These are phyloP conservation scores for Xylaria nigripes DNA, from an alignment of 495 filamentous ascomycete genomes.

Conservation along the genomic window DNA sequence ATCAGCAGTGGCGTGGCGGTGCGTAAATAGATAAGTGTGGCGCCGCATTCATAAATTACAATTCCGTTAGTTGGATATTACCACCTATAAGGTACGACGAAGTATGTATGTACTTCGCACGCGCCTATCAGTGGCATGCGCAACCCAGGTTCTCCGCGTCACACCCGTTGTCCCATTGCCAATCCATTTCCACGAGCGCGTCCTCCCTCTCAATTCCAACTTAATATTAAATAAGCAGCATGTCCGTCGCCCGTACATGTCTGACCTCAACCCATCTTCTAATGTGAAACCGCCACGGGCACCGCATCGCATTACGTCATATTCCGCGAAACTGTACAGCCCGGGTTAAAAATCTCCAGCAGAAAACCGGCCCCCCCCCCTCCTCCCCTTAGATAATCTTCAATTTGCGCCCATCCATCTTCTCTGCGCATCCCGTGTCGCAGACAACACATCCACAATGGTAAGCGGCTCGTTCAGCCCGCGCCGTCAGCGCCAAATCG, in stretches of 20 bases:
- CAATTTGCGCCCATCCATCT: not conserved
- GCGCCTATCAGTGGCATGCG: too few species aligned
- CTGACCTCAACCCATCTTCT: not conserved
- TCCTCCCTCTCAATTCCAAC: not conserved
- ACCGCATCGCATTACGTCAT: slow-evolving; percentile 4
- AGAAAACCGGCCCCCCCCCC: not conserved
- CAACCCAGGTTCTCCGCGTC: too few species aligned
- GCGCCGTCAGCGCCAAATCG: not conserved
- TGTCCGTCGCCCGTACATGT: not conserved
- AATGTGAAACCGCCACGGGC: slow-evolving; percentile 2
- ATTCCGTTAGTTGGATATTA: too few species aligned
- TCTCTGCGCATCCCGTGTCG: not conserved
- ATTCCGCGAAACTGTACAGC: not conserved
- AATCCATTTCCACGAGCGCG: too few species aligned
- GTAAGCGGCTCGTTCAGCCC: not conserved
- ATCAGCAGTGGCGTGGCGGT: too few species aligned
- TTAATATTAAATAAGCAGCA: not conserved
- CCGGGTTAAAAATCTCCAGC: not conserved
- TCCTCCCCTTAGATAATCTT: not conserved
- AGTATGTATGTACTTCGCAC: too few species aligned
- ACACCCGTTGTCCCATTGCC: too few species aligned
- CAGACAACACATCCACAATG: not conserved
- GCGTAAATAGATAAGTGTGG: too few species aligned
- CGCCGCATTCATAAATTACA: too few species aligned
- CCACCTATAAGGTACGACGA: too few species aligned